Evolutionary conservation across 306 rosid species (phyloP).

Genomic region (Rubus parviflorus): DNA sequence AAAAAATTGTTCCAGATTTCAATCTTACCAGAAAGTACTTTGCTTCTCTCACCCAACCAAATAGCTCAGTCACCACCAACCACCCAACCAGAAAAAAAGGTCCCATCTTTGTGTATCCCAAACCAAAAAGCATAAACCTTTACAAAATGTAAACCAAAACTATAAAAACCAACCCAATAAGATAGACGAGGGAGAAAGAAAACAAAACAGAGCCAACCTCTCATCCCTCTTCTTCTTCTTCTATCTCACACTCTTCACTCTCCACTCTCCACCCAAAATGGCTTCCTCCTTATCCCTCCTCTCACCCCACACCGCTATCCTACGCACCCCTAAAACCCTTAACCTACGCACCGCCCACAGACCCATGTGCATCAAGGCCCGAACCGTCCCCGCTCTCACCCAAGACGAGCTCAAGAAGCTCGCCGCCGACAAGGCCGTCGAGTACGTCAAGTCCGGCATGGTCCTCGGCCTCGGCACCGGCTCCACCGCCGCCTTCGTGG

Average conservation of each 20-base stretch:
- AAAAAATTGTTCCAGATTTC: too few relatives aligned
- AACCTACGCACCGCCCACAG: slow-evolving; percentile 40
- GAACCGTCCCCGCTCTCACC: slow-evolving; percentile 55
- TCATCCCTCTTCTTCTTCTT: not conserved
- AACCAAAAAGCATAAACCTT: not conserved
- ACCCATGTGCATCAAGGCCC: slow-evolving; percentile 46
- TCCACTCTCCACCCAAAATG: slow-evolving; percentile 39
- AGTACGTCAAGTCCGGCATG: slow-evolving; percentile 73
- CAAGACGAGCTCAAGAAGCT: slow-evolving; percentile 81
- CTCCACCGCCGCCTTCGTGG: slow-evolving; percentile 90
- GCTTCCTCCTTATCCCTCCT: slow-evolving; percentile 63
- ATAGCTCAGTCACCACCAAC: not conserved
- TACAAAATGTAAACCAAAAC: not conserved
- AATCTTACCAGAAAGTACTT: too few relatives aligned
- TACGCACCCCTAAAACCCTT: slow-evolving; percentile 43
- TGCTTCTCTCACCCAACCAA: too few relatives aligned
- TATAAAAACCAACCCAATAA: not conserved
- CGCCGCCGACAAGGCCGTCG: slow-evolving; percentile 90
- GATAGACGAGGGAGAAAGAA: not conserved
- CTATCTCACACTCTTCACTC: not conserved
- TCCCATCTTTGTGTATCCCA: not conserved
- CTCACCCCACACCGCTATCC: slow-evolving; percentile 46
- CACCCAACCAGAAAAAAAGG: slow-evolving; percentile 6
- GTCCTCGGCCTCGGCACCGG: slow-evolving; percentile 92
- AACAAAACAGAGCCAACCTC: not conserved